These are phyloP conservation scores for Mycena amicta DNA, from an alignment of 768 basidiomycete species.

Conservation along the genomic window DNA sequence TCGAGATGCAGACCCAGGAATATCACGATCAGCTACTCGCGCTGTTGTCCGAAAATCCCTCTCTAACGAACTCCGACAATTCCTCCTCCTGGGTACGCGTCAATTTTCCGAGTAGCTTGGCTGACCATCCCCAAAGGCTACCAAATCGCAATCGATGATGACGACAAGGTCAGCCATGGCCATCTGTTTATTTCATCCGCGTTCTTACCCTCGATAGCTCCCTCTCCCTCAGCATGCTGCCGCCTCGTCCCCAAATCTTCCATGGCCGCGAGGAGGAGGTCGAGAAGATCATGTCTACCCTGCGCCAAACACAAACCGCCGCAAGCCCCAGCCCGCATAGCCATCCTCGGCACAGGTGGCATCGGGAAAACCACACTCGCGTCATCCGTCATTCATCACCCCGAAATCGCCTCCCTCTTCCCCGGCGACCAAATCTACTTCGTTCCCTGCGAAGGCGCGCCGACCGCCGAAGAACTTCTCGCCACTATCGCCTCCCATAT, in stretches of 20 bases:
- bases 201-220: no score
- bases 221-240: background rate
- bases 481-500: constrained; percentile 1
- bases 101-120: background rate
- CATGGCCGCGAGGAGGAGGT: constrained; percentile 4
- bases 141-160: background rate
- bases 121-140: background rate
- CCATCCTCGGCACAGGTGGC: constrained; percentile 5
- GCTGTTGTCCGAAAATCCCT: background rate
- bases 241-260: constrained; percentile 4
- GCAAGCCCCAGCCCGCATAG: background rate
- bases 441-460: constrained; percentile 12
- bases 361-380: constrained; percentile 9
- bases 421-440: constrained; percentile 3
- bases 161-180: no score
- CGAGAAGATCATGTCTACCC: background rate
- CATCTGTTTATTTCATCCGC: no score
- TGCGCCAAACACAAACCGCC: background rate
- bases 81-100: background rate
- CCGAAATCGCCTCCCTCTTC: background rate
- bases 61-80: background rate
- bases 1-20: background rate
- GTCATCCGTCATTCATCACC: background rate
- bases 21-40: background rate
- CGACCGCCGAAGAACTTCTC: background rate